These are phyloP conservation scores for Umbelopsis isabellina DNA, from an alignment of 192 early-diverging fungal species.

Conservation along the genomic window DNA sequence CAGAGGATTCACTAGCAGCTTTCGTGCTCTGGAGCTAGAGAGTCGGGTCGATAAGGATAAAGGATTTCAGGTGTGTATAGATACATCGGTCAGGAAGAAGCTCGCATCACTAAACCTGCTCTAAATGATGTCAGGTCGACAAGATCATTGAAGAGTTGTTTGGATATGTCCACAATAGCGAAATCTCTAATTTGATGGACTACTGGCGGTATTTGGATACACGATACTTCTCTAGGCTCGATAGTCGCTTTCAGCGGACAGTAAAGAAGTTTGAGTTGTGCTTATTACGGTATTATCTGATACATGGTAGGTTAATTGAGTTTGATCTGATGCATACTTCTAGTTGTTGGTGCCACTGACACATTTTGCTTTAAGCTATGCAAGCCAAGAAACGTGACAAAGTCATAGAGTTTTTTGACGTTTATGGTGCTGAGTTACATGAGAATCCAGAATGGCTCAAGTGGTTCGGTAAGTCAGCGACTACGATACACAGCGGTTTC, in stretches of 20 bases:
- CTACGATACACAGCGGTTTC: not conserved
- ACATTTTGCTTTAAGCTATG: constrained; percentile 43
- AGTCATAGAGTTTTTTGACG: constrained; percentile 63
- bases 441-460: constrained; percentile 60
- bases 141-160: constrained; percentile 67
- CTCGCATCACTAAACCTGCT: not conserved
- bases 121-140: constrained; percentile 49
- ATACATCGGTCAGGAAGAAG: not conserved
- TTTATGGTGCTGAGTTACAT: constrained; percentile 59
- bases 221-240: constrained; percentile 66
- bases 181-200: constrained; percentile 54
- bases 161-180: constrained; percentile 48
- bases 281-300: constrained; percentile 61
- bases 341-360: not conserved
- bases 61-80: constrained; percentile 55
- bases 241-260: constrained; percentile 55
- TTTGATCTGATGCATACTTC: not conserved
- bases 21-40: constrained; percentile 60
- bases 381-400: constrained; percentile 59
- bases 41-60: constrained; percentile 59
- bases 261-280: constrained; percentile 65
- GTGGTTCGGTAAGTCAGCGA: constrained; percentile 59
- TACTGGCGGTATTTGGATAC: constrained; percentile 67
- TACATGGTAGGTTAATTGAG: constrained; percentile 49
- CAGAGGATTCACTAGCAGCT: constrained; percentile 62